phyloP scores from a whole-genome alignment of 306 rosid species.

The Trifolium subterraneum region DNA sequence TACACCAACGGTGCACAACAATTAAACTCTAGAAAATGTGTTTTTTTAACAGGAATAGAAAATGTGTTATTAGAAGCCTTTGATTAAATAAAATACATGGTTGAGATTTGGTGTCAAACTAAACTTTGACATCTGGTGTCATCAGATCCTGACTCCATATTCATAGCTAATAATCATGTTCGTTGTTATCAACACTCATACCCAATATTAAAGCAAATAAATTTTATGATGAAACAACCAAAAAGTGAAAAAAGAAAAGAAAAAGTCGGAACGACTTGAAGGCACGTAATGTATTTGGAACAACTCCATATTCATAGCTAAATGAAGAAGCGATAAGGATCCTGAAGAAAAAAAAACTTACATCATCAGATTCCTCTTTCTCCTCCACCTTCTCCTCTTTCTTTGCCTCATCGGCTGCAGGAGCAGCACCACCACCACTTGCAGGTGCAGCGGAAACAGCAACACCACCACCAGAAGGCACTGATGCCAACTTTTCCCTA shows the following conservation, averaged over 20 bases:
- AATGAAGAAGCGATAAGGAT: background rate
- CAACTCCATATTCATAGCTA: too few relatives aligned
- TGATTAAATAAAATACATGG: too few relatives aligned
- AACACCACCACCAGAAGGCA: conserved; percentile 70
- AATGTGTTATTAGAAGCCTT: too few relatives aligned
- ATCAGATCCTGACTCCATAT: too few relatives aligned
- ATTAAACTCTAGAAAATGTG: too few relatives aligned
- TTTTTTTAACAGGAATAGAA: too few relatives aligned
- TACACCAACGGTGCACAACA: too few relatives aligned
- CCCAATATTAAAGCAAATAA: background rate
- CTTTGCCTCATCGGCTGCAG: conserved; percentile 72
- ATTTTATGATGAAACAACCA: background rate
- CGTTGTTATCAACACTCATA: background rate
- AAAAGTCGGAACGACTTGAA: background rate
- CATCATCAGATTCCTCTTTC: conserved; percentile 85
- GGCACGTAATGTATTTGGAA: too few relatives aligned
- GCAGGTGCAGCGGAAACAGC: conserved; percentile 49
- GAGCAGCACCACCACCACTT: conserved; percentile 54
- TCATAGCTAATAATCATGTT: background rate
- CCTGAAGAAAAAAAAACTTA: conserved; percentile 43
- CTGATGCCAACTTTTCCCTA: conserved; percentile 72
- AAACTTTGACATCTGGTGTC: too few relatives aligned
- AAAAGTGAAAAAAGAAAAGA: background rate
- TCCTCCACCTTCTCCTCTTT: conserved; percentile 81
- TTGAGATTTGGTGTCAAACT: too few relatives aligned